Conservation (phyloP, 2,329 filamentous ascomycete species). For the Orbilia blumenaviensis region DNA sequence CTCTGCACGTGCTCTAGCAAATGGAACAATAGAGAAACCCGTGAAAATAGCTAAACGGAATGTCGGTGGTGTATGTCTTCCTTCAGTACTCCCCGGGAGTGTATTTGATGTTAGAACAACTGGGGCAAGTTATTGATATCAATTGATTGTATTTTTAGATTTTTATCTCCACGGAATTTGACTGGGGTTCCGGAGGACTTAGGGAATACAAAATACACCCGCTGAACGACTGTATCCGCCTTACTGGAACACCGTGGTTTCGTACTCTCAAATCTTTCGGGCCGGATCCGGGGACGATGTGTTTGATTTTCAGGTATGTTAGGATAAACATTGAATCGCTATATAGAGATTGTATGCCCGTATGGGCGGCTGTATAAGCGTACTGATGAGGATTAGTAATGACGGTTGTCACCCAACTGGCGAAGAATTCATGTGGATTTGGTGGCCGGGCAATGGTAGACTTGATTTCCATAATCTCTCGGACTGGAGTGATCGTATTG, state of each 20-base stretch:
- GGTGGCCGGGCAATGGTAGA: slow-evolving; percentile 1
- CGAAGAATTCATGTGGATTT: background rate
- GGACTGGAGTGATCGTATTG: background rate
- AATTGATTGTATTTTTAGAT: background rate
- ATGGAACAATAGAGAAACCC: background rate
- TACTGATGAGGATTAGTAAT: background rate
- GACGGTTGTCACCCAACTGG: background rate
- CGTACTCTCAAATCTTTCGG: background rate
- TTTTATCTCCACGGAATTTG: background rate
- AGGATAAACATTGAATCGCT: background rate
- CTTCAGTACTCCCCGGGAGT: too few species aligned
- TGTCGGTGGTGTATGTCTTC: background rate
- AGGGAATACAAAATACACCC: slow-evolving; percentile 1
- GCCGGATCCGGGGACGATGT: background rate
- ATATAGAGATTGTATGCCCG: too few species aligned
- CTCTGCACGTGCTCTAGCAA: background rate
- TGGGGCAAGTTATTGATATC: too few species aligned
- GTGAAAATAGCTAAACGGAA: background rate
- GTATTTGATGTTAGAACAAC: too few species aligned
- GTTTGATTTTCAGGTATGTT: background rate
- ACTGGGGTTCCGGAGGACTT: background rate
- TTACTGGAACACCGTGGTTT: background rate
- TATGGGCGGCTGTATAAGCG: too few species aligned
- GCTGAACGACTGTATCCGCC: background rate
- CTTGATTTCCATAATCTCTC: background rate